Evolutionary conservation across 768 basidiomycete genomes (phyloP).

Genomic region (Tremella fuciformis): DNA sequence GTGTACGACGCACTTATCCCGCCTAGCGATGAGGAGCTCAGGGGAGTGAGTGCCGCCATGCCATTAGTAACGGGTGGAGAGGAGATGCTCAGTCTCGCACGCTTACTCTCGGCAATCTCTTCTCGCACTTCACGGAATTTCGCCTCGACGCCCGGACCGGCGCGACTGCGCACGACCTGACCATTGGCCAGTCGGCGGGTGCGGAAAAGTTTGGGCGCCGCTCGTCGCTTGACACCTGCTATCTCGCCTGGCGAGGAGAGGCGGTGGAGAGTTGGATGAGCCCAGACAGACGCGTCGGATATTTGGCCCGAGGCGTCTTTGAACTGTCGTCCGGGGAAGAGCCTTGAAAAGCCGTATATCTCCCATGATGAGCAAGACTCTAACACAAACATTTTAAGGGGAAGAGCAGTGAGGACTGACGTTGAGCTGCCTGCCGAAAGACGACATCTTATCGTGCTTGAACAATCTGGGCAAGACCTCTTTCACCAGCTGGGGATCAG

Average conservation of each 20-base stretch:
- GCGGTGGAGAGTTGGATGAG: constrained; percentile 46
- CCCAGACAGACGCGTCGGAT: constrained; percentile 49
- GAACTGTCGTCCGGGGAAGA: constrained; percentile 50
- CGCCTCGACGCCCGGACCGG: constrained; percentile 42
- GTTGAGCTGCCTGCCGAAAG: constrained; percentile 50
- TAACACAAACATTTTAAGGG: neutral
- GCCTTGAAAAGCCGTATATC: constrained; percentile 50
- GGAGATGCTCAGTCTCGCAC: neutral
- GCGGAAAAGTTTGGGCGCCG: constrained; percentile 49
- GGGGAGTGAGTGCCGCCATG: too few species aligned
- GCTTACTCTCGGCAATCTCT: constrained; percentile 23
- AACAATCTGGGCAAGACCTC: constrained; percentile 47
- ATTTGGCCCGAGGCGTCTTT: constrained; percentile 46
- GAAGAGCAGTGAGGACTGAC: constrained; percentile 26
- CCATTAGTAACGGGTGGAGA: too few species aligned
- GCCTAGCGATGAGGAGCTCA: too few species aligned
- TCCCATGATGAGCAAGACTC: constrained; percentile 14
- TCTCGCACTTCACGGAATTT: constrained; percentile 39
- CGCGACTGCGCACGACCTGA: constrained; percentile 35
- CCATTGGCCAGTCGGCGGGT: constrained; percentile 48
- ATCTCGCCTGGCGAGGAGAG: constrained; percentile 41
- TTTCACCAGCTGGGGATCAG: constrained; percentile 35
- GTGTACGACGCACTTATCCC: too few species aligned
- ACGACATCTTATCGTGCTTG: constrained; percentile 51
- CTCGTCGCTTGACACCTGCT: constrained; percentile 42